Evolutionary conservation across 2,329 filamentous ascomycete genomes (phyloP).

Genomic region (Phyllosticta ampelicida): DNA sequence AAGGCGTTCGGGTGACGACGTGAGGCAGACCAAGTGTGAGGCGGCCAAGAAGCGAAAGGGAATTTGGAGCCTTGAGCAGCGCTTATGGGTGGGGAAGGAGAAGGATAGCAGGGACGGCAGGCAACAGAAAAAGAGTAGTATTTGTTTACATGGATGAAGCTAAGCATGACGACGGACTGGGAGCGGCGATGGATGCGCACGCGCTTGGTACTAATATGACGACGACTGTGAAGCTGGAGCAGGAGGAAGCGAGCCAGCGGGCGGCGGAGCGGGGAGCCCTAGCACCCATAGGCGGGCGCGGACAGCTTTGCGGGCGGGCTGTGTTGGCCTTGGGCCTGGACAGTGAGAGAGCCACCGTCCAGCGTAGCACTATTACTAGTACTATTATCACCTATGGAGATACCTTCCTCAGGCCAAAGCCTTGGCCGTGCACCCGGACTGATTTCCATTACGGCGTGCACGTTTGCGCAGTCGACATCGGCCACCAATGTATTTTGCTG

Average conservation of each 20-base stretch:
- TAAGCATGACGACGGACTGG: not conserved
- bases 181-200: constrained; percentile 1
- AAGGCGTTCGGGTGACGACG: not conserved
- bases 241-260: not conserved
- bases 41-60: not conserved
- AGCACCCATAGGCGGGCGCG: not conserved
- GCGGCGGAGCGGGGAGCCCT: not conserved
- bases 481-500: no score
- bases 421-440: no score
- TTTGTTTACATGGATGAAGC: not conserved
- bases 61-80: not conserved
- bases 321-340: not conserved
- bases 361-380: no score
- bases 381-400: no score
- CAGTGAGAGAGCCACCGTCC: no score
- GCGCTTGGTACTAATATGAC: constrained; percentile 9
- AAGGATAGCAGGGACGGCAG: not conserved
- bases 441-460: no score
- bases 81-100: not conserved
- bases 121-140: not conserved
- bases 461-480: no score
- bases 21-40: constrained; percentile 4
- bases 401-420: no score
- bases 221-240: not conserved
- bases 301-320: not conserved